Base-by-base conservation (phyloP, 257 asterid genomes). In the Leonotis leonurus region DNA sequence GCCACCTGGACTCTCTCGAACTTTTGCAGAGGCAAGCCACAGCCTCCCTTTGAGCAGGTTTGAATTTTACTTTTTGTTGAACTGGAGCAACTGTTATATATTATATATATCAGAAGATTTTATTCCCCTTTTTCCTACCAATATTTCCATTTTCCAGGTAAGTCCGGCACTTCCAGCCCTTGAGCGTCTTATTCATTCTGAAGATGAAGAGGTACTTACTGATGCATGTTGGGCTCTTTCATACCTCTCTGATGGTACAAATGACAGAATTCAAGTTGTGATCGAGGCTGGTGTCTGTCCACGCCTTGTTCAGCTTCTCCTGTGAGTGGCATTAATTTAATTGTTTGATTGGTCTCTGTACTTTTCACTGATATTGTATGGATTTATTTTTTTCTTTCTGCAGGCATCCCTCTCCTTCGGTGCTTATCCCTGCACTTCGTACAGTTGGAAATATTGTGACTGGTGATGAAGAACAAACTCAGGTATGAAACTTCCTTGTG, bases 1-100 rank as follows among this genome's bases (percentile, higher is more conserved):
- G 96, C 98, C 39, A 90, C 98, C 16, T 90, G 98, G 98, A 85
- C 98, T 12, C 56, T 90, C 50, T 90, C 98, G 26, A 90, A 90
- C 81, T 85, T 91, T 78, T 91, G 98, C 81, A 76, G 98, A 60
- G 98, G 98, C 81, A 91, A 91, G 75, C 98, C 98, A 22, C 98
- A 84, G 60, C 98, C 98, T 65, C 82, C 83, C 21, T 91, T 91
- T 74, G 96, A 91, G 86, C 96, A 83, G 94, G 98, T 90, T 70
- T 62, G 61, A 45, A 68, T 46, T 16, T 60, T 49, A 36, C 16
- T 20, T 17, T 57, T 12, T 52, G 50, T 25, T n/a, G n/a, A n/a
- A n/a, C 16, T 14, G 33, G 35, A 32, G 48, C 35, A 20, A 7
- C n/a, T 54, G n/a, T n/a, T n/a, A n/a, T 17, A 8, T 26, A 11